A percentile compares a stretch with the other conserved stretches of the same genome.
Evolutionary conservation across 148 eudicot genomes (phyloP).

Genomic region (Chenopodium suecicum): DNA sequence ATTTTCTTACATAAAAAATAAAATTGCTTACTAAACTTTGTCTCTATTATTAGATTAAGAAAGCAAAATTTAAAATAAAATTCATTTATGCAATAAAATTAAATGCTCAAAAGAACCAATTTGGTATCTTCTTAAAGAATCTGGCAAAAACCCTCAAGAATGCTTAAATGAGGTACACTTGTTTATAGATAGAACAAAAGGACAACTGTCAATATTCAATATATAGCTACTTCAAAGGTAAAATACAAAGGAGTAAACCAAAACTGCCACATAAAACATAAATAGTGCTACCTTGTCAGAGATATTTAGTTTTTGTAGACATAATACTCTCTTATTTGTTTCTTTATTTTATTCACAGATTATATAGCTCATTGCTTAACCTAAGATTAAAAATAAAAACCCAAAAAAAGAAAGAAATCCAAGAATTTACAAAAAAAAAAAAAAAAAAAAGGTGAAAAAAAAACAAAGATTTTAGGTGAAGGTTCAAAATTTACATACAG

Average conservation of each 20-base stretch:
- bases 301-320: not conserved
- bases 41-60: not conserved
- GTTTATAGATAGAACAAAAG: slow-evolving; percentile 14
- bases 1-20: not conserved
- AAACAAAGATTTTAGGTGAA: not conserved
- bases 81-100: slow-evolving; percentile 3
- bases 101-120: slow-evolving; percentile 36
- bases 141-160: slow-evolving; percentile 27
- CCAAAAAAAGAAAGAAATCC: slow-evolving; percentile 6
- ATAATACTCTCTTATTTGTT: slow-evolving; percentile 14
- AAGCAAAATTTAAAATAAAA: not conserved
- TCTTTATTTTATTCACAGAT: slow-evolving; percentile 26
- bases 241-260: slow-evolving; percentile 18
- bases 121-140: slow-evolving; percentile 39
- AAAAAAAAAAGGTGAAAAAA: not conserved
- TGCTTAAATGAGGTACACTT: slow-evolving; percentile 29
- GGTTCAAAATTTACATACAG: slow-evolving; percentile 45
- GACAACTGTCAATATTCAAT: slow-evolving; percentile 8
- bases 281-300: slow-evolving; percentile 17
- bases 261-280: slow-evolving; percentile 14
- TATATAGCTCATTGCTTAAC: slow-evolving; percentile 14
- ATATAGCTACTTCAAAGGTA: slow-evolving; percentile 17
- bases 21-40: not conserved
- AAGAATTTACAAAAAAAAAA: slow-evolving; percentile 38
- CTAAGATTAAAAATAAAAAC: slow-evolving; percentile 19